Base-by-base conservation (phyloP, 495 filamentous ascomycete genomes). In the Gamarada debralockiae region DNA sequence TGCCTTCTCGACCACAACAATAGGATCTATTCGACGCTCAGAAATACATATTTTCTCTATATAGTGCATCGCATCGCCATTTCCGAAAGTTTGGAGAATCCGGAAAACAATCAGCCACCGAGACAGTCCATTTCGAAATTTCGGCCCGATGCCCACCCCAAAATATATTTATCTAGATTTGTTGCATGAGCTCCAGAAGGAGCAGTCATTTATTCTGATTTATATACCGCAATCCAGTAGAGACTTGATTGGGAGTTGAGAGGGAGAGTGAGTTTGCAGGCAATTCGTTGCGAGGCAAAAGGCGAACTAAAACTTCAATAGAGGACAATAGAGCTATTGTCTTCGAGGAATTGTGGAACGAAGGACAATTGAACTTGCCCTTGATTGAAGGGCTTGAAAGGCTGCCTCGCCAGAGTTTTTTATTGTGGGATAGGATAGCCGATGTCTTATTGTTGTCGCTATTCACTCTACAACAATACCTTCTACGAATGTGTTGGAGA, bases 151-250 rank as follows among this genome's bases (percentile, higher is more conserved):
- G 58, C 55, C 58, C 41, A 29, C 36, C 34, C 21, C 39, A 40
- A 40, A 31, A 8, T 31, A 13, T 34, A 40, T n/a, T 27, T 23
- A 37, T 17, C 9, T 12, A 41, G 53, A 61, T 49, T 33, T 48
- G 39, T 54, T 48, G 20, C 31, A 24, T 48, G 49, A 54, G 50
- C 58, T 61, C 58, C 53, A 57, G 6, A 49, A 15, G 53, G 58
- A 50, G 58, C 53, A 53, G 12, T 20, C 21, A 23, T 57, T 55
- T 52, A 61, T 61, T 48, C 34, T 61, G n/a, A 42, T 61, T 27
- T 61, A 61, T 29, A 57, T 55, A 55, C 20, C 18, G 9, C 20
- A 14, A 24, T 41, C 29, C 34, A 6, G 38, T 22, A 36, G 15
- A 13, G 40, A 23, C 31, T 38, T 33, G 24, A 9, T 23, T 50